Conservation (phyloP, 177 flowering plant genomes). For the Telopea speciosissima region DNA sequence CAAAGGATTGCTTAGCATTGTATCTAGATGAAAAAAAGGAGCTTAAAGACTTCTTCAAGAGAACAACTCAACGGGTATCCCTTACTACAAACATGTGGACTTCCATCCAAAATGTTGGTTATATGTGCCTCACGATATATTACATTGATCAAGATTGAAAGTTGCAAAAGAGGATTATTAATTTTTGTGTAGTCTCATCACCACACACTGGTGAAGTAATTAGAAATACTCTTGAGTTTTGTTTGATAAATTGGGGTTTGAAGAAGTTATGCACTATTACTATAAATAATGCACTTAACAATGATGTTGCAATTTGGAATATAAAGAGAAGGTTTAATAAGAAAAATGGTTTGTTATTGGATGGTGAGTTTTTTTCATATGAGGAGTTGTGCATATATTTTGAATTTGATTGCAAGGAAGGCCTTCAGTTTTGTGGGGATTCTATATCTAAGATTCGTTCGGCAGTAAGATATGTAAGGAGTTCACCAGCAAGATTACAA, state of each 20-base stretch:
- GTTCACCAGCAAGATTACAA: not conserved
- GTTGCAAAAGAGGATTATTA: constrained; percentile 9
- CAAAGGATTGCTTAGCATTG: constrained; percentile 6
- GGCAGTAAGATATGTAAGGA: not conserved
- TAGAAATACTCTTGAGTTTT: not conserved
- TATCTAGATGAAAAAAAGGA: not conserved
- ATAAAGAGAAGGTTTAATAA: not conserved
- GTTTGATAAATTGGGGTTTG: constrained; percentile 10
- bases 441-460: not conserved
- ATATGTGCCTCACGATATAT: constrained; percentile 15
- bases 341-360: not conserved
- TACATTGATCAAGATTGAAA: constrained; percentile 12
- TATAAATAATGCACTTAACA: constrained; percentile 12
- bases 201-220: too few species aligned
- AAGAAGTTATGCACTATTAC: constrained; percentile 7
- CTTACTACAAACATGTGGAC: constrained; percentile 16
- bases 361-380: constrained; percentile 9
- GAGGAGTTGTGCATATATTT: constrained; percentile 7
- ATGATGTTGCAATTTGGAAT: not conserved
- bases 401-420: constrained; percentile 11
- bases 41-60: not conserved
- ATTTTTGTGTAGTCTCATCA: too few species aligned
- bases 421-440: not conserved
- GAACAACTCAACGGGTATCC: not conserved
- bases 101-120: constrained; percentile 3